Percentiles rank a stretch among this genome's conserved stretches.
Evolutionary conservation across 2,329 filamentous ascomycete genomes (phyloP).

Genomic region (Fusarium sp.): DNA sequence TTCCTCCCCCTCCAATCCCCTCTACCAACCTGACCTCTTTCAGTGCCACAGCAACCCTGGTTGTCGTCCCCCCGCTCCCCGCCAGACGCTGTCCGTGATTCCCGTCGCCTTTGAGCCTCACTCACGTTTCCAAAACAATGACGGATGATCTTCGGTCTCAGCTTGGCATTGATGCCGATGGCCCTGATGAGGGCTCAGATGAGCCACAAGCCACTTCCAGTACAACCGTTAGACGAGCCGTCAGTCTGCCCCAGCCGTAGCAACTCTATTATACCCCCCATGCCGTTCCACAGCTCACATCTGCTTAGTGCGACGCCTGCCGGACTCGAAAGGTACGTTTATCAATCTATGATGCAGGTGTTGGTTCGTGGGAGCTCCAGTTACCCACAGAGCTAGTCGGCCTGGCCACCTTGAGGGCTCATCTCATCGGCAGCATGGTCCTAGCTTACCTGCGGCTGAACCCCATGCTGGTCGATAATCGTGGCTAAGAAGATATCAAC

Average conservation of each 20-base stretch:
- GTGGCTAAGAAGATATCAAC: slow-evolving; percentile 15
- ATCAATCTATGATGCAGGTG: slow-evolving; percentile 12
- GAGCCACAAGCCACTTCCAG: slow-evolving; percentile 34
- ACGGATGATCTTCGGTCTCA: slow-evolving; percentile 31
- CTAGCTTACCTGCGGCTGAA: neutral
- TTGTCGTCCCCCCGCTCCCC: neutral
- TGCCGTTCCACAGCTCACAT: slow-evolving; percentile 21
- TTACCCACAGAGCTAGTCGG: neutral
- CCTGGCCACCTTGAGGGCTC: neutral
- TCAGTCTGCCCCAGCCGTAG: slow-evolving; percentile 28
- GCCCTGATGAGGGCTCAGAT: slow-evolving; percentile 38
- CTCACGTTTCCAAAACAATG: slow-evolving; percentile 1
- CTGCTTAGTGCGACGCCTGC: slow-evolving; percentile 47
- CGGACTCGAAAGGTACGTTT: slow-evolving; percentile 48
- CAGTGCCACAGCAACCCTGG: neutral
- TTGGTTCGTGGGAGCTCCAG: neutral
- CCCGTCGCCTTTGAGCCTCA: neutral
- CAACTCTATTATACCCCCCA: neutral
- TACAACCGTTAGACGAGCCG: slow-evolving; percentile 40
- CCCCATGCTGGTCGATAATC: neutral
- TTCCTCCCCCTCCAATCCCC: slow-evolving; percentile 12
- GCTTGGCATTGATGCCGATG: slow-evolving; percentile 31
- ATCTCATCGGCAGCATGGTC: neutral
- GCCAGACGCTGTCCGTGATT: neutral
- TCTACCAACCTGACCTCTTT: slow-evolving; percentile 8